Evolutionary conservation across 352 stramenopile genomes (phyloP), one percentile per base, ranked within the genome.

Genomic region (Phytophthora sojae): DNA sequence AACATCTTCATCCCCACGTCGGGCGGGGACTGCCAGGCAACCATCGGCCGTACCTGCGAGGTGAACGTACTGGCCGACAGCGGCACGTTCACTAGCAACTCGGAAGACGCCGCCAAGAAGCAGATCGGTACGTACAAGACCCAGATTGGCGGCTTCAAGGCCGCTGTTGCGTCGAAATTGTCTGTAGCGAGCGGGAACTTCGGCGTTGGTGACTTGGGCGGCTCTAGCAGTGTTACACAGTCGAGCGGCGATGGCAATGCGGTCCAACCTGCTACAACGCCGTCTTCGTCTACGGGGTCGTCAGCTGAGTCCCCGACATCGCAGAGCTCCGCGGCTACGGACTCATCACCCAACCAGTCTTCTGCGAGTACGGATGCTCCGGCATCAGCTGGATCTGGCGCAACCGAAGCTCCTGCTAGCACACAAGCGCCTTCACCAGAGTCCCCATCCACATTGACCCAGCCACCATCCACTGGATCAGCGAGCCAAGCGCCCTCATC

Each of bases 1-100:
- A 67, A 67, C 45, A 49, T 45, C 15, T 73, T 72, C 19, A 57
- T 65, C 0, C n/a, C 69, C 2, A 66, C 71, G 32, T 50, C 51
- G n/a, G 59, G 35, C 19, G 35, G 44, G 15, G 54, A 63, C 51
- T 60, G 62, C 55, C 52, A 58, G 17, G 39, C 54, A 11, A 35
- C 23, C 1, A 68, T 61, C 21, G 60, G 60, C 23, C 60, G 60
- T 6, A 23, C 51, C n/a, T 67, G 60, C 37, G 32, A 30, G 17
- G 15, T 60, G 8, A 67, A 67, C 19, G 60, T 67, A 2, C 60
- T 67, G 17, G 61, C 14, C 19, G 25, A 67, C 14, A 61, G 50
- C 25, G 60, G 60, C 2, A 49, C 17, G 19, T n/a, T 61, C 15
- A 37, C n/a, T 1, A 29, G 42, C 23, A 50, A 68, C 26, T 67